Percentiles rank a stretch among this genome's conserved stretches.
phyloP scores from a whole-genome alignment of 805 yeast species.

The Wickerhamiella galacta region DNA sequence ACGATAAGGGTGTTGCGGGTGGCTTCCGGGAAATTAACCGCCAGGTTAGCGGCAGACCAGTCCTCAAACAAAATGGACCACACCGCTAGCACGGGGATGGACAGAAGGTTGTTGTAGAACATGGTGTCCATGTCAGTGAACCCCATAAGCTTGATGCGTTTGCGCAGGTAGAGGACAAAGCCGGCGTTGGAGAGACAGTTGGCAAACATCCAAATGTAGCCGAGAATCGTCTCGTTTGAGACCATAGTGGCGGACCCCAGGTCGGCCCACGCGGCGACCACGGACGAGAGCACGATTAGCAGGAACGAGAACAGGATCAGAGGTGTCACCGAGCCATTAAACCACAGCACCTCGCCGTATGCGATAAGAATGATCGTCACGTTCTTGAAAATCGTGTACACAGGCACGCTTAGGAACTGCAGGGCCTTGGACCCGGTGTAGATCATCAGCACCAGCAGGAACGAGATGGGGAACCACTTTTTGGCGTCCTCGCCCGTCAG shows the following conservation, averaged over 20 bases:
- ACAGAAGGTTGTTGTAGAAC: slow-evolving; percentile 91
- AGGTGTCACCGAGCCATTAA: slow-evolving; percentile 78
- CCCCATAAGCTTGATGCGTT: slow-evolving; percentile 90
- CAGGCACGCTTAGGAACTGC: slow-evolving; percentile 82
- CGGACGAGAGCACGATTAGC: slow-evolving; percentile 89
- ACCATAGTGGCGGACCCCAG: slow-evolving; percentile 25
- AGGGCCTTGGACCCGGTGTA: slow-evolving; percentile 93
- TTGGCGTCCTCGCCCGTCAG: slow-evolving; percentile 76
- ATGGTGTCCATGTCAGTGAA: slow-evolving; percentile 88
- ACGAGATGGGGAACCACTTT: slow-evolving; percentile 87
- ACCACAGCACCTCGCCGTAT: slow-evolving; percentile 95
- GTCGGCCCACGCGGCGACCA: slow-evolving; percentile 89
- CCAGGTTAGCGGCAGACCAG: slow-evolving; percentile 74
- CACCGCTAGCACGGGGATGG: slow-evolving; percentile 72
- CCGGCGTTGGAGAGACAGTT: slow-evolving; percentile 92
- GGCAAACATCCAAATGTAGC: slow-evolving; percentile 92
- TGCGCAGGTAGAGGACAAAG: slow-evolving; percentile 88
- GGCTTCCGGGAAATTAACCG: slow-evolving; percentile 60
- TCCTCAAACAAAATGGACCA: slow-evolving; percentile 73
- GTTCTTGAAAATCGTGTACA: slow-evolving; percentile 95
- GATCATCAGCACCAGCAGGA: slow-evolving; percentile 80
- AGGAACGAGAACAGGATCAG: slow-evolving; percentile 81
- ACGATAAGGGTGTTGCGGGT: slow-evolving; percentile 51
- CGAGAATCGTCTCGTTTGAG: slow-evolving; percentile 26
- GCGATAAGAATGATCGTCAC: slow-evolving; percentile 93